phyloP scores from a whole-genome alignment of 495 filamentous ascomycete species.

The Neurospora cerealis region DNA sequence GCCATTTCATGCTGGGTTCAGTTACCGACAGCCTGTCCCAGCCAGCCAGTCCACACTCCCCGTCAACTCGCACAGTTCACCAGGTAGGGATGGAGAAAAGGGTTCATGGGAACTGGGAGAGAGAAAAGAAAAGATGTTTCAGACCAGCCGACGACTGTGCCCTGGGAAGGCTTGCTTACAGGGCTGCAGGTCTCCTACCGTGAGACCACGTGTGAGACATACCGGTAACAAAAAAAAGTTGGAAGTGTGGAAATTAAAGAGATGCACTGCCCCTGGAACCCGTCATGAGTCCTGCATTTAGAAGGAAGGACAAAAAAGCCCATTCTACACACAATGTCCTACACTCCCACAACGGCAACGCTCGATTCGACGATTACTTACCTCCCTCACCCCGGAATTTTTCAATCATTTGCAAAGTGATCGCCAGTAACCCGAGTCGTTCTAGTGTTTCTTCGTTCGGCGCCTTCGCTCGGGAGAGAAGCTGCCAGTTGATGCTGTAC shows the following conservation, averaged over 20 bases:
- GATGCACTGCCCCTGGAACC: neutral
- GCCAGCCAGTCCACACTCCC: neutral
- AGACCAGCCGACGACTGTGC: neutral
- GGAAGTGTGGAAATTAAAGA: neutral
- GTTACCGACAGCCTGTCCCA: neutral
- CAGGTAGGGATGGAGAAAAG: neutral
- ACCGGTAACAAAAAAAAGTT: neutral
- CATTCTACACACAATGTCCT: neutral
- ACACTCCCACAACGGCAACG: neutral
- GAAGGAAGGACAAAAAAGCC: neutral
- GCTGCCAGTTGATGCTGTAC: neutral
- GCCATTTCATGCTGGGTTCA: neutral
- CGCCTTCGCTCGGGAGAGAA: neutral
- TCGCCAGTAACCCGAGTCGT: neutral
- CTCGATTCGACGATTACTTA: neutral
- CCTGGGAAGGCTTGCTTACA: neutral
- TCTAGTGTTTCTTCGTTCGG: neutral
- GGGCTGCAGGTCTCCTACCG: neutral
- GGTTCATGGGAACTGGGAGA: neutral
- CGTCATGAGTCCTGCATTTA: neutral
- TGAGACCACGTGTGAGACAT: neutral
- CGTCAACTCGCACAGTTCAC: neutral
- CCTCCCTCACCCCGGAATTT: neutral
- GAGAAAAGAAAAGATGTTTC: neutral
- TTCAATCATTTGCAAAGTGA: neutral